Conservation (phyloP, 2,329 filamentous ascomycete species). For the Arthrobotrys iridis region DNA sequence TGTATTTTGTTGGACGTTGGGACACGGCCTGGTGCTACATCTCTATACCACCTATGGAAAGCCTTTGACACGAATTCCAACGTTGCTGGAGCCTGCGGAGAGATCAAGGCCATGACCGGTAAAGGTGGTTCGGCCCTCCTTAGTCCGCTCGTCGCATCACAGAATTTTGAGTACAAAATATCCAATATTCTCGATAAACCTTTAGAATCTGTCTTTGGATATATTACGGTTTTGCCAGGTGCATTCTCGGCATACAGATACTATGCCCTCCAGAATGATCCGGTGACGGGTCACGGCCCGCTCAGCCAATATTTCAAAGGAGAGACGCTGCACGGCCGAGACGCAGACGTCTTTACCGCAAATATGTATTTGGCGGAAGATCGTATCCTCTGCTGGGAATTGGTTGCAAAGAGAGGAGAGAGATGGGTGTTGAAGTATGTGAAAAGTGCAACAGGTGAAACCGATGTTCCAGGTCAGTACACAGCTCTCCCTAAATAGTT, state of each 20-base stretch:
- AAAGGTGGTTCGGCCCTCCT: constrained; percentile 82
- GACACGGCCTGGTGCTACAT: constrained; percentile 85
- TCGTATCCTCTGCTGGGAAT: constrained; percentile 90
- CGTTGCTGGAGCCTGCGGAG: constrained; percentile 93
- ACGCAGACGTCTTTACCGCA: constrained; percentile 95
- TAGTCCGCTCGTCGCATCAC: constrained; percentile 93
- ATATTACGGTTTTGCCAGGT: constrained; percentile 97
- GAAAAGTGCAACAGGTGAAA: constrained; percentile 94
- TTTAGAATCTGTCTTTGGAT: constrained; percentile 94
- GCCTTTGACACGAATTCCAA: constrained; percentile 98
- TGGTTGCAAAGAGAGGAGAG: constrained; percentile 93
- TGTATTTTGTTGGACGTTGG: constrained; percentile 97
- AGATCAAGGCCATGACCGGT: constrained; percentile 97
- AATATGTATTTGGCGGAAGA: constrained; percentile 96
- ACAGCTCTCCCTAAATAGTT: background rate
- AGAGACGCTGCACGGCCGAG: constrained; percentile 92
- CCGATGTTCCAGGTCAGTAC: constrained; percentile 88
- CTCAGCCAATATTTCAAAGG: constrained; percentile 99
- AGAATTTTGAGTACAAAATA: constrained; percentile 99
- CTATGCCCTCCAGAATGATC: constrained; percentile 94
- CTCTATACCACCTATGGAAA: constrained; percentile 98
- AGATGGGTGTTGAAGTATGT: constrained; percentile 99
- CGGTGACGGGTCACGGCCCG: constrained; percentile 85
- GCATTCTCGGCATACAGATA: constrained; percentile 95
- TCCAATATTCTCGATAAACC: constrained; percentile 99